Conservation (phyloP, 139 green algal species). For the Tetraselmis striata region DNA sequence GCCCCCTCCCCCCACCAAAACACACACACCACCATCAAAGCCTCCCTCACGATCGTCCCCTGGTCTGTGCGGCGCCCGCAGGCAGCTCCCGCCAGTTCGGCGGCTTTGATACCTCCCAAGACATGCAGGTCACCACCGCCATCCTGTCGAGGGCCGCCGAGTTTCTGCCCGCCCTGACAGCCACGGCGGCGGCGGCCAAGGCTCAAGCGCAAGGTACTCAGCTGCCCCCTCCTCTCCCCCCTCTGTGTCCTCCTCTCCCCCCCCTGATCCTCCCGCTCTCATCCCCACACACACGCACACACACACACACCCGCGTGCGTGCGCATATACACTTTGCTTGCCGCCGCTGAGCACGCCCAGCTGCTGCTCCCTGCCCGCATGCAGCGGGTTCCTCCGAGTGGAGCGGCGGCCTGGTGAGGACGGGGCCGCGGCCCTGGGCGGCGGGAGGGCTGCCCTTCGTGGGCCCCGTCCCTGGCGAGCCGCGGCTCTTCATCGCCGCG, state of each 20-base stretch:
- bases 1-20: too few species aligned
- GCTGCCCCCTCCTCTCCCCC: too few species aligned
- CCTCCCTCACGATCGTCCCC: background rate
- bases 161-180: slow-evolving; percentile 50
- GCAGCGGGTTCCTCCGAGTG: background rate
- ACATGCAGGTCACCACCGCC: slow-evolving; percentile 29
- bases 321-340: too few species aligned
- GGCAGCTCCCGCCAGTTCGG: slow-evolving; percentile 56
- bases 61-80: slow-evolving; percentile 1
- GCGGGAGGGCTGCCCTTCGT: slow-evolving; percentile 45
- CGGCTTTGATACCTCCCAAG: slow-evolving; percentile 27
- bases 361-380: background rate
- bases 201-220: background rate
- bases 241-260: too few species aligned
- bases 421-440: slow-evolving; percentile 56
- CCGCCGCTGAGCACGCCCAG: background rate
- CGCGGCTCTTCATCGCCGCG: background rate
- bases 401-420: slow-evolving; percentile 18
- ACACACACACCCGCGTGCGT: background rate
- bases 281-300: background rate
- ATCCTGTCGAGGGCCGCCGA: slow-evolving; percentile 47
- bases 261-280: too few species aligned
- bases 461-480: slow-evolving; percentile 35
- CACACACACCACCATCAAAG: background rate
- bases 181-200: too few species aligned